Base-by-base conservation (phyloP, 1,284 basidiomycete genomes). In the Anthracocystis walkeri region DNA sequence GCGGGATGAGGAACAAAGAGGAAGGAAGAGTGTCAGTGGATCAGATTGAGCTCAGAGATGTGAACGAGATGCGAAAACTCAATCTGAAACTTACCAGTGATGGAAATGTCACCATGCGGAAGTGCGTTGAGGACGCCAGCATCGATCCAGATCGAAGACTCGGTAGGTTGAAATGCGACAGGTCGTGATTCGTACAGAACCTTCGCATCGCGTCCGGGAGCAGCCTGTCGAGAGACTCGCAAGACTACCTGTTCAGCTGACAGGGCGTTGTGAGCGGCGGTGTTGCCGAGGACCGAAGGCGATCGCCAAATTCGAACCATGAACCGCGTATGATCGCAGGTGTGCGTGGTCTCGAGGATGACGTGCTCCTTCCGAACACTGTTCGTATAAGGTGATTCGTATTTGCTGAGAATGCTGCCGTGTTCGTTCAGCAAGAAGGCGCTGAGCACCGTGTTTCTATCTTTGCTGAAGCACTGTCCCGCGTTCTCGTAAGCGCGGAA, bases 361-460 rank as follows among this genome's bases (percentile, higher is more conserved):
- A 66, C 31, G 14, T 35, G 49, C 53, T 66, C 58, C 16, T 7
- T 33, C 31, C 29, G 33, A n/a, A 7, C 11, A 12, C n/a, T 8
- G 20, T 40, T 23, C 11, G 35, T 45, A n/a, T 2, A 21, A 5
- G 21, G 42, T 11, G 23, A 42, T 16, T 25, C 18, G 45, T 65
- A 65, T 6, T 25, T 31, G 20, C n/a, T 12, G n/a, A 58, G 10
- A 12, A 16, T 33, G 38, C 45, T 12, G 40, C 52, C 31, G 7
- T 44, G 7, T 16, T 62, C 65, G 5, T 62, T 49, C 51, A 68
- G 55, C 7, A 58, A 18, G 44, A 68, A 68, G 38, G 56, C 59
- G 12, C 44, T 60, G 25, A 55, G 31, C 23, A 48, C 4, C 4
- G 45, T 49, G 4, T 44, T 44, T 0, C 20, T 29, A 29, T 54